Base-by-base conservation (phyloP, 1,284 basidiomycete species). In the Malassezia pachydermatis region DNA sequence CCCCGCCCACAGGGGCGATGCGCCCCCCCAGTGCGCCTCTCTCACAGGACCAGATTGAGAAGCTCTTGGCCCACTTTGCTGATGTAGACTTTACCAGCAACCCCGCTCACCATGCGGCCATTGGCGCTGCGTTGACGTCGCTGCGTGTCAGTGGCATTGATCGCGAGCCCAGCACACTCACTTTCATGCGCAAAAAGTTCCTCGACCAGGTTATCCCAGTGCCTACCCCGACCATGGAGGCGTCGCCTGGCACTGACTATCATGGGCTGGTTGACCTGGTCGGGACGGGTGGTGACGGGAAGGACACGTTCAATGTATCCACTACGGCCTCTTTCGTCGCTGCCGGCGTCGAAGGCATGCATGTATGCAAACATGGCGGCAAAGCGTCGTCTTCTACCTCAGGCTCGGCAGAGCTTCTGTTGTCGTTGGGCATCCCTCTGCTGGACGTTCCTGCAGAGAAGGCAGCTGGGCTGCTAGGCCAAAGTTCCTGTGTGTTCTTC, bases 271-370 rank as follows among this genome's bases (percentile, higher is more conserved):
- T 71, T 23, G 68, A 71, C 36, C 45, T 71, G 29, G 83, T 83
- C 44, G 79, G 84, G 13, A 85, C 83, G 0, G 92, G 92, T n/a
- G 92, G 92, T 10, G 92, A 96, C 74, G 90, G 90, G 0, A 83
- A 92, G 74, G 88, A 96, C 66, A 85, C 92, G 0, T 98, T 92
- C 78, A 96, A 98, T 72, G 90, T 96, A 36, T 92, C 88, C 65
- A 96, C 92, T 0, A 86, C 88, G 0, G 92, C 92, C 2, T 89
- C 82, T 3, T 81, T 98, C 53, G 87, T 98, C 16, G 90, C 90
- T 20, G 88, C 88, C 16, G 92, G 92, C 13, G 86, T 89, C 0
- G 58, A 55, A 2, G 92, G 92, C 13, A 85, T 87, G 1, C 78
- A 88, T 42, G 87, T 96, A 0, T 82, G 89, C 73, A 96, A 96